Base-by-base conservation (phyloP, 352 stramenopile species). In the Pythium dissimile region DNA sequence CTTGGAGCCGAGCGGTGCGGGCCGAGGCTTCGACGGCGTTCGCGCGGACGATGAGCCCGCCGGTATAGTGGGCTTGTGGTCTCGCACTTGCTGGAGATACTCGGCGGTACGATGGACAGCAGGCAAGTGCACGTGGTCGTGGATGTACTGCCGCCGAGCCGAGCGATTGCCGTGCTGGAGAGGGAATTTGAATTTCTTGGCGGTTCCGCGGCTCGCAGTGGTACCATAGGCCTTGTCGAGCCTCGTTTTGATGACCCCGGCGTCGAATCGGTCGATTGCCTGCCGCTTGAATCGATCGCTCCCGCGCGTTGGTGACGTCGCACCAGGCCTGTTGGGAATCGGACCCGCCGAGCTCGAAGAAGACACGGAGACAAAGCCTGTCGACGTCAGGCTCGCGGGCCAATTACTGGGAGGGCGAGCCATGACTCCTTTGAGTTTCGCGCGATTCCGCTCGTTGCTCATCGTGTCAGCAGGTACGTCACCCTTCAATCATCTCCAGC, bases 401-500 rank as follows among this genome's bases (percentile, higher is more conserved):
- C 41, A 51, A 31, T 59, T 20, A 0, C 26, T 7, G 0, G 52
- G 42, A 3, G 41, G 28, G 16, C 20, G 28, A 6, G 31, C 41
- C 3, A 42, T 41, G 49, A 16, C 23, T 11, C 2, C 16, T 32
- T 12, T 50, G 24, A 13, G 34, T 13, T 10, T 37, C 26, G 23
- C 31, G 30, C 12, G 28, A 30, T 5, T 20, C 16, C 7, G 30
- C 10, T 5, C 16, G 13, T 41, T 55, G n/a, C n/a, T n/a, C n/a
- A n/a, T n/a, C n/a, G n/a, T n/a, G n/a, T n/a, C 35, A 37, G 34
- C 18, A 16, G 45, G 26, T 6, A 54, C 4, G 16, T 62, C 68
- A 24, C 71, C 71, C 7, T 66, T 77, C 18, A 79, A 48, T 16
- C 60, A 46, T 2, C 67, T 61, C 71, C 71, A 81, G 8, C 74